A percentile compares a stretch with the other conserved stretches of the same genome.
Conservation (phyloP, 2,329 filamentous ascomycete species). For the Ophiostoma quercus region DNA sequence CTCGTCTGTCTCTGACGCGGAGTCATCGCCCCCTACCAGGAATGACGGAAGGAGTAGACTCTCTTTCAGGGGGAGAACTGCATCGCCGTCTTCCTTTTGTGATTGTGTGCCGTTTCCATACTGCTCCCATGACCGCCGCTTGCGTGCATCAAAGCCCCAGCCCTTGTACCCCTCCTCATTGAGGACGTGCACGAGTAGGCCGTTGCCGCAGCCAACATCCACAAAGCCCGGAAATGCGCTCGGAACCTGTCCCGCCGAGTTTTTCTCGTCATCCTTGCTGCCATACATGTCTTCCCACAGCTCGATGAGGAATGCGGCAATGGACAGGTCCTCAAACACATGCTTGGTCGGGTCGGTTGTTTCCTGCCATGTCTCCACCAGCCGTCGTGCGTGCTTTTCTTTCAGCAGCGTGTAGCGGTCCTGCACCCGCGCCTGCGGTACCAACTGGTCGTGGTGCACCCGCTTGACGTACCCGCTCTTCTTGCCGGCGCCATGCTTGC, state of each 20-base stretch:
- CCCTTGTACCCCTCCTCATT: conserved; percentile 73
- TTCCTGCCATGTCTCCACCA: conserved; percentile 79
- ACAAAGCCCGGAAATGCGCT: conserved; percentile 76
- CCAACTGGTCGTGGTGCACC: conserved; percentile 74
- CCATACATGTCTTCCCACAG: conserved; percentile 82
- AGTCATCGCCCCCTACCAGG: background rate
- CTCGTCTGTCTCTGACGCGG: background rate
- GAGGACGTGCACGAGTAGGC: conserved; percentile 79
- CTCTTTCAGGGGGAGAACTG: conserved; percentile 32
- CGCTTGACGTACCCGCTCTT: conserved; percentile 69
- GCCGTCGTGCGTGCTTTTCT: conserved; percentile 62
- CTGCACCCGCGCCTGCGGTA: conserved; percentile 73
- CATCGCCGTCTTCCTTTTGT: conserved; percentile 19
- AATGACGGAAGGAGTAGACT: conserved; percentile 39
- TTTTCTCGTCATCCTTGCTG: background rate
- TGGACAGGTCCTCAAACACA: conserved; percentile 88
- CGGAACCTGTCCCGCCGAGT: conserved; percentile 21
- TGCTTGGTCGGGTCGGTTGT: conserved; percentile 83
- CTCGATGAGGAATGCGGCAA: conserved; percentile 88
- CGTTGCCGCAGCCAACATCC: conserved; percentile 94
- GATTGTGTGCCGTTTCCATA: conserved; percentile 46
- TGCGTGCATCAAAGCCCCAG: conserved; percentile 88
- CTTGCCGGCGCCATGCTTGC: conserved; percentile 67
- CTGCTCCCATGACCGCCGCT: conserved; percentile 74
- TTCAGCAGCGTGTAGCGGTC: conserved; percentile 79